phyloP scores from a whole-genome alignment of 1,139 yeast species.

The Debaryomycetaceae sp. region DNA sequence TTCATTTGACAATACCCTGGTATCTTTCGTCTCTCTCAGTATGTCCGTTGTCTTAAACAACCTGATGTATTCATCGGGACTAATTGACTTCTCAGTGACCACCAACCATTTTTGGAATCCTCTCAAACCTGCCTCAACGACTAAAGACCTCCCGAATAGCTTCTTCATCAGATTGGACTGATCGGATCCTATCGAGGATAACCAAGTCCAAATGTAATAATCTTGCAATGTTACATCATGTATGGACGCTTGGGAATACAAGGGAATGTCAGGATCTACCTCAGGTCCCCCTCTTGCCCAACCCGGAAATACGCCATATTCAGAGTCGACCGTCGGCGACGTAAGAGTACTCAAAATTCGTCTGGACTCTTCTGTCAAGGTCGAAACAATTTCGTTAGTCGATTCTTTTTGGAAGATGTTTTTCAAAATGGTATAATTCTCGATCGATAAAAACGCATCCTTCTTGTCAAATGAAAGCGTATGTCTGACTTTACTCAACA shows the following conservation, averaged over 20 bases:
- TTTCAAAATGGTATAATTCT: conserved; percentile 73
- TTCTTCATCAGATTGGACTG: conserved; percentile 63
- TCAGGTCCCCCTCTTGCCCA: conserved; percentile 32
- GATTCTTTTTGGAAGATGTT: conserved; percentile 62
- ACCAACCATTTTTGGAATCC: conserved; percentile 85
- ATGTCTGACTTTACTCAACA: conserved; percentile 55
- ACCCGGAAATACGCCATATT: conserved; percentile 39
- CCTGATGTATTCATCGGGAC: conserved; percentile 36
- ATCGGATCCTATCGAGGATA: conserved; percentile 72
- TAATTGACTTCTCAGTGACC: conserved; percentile 63
- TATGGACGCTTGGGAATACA: conserved; percentile 49
- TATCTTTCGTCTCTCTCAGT: conserved; percentile 1
- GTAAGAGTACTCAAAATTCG: conserved; percentile 61
- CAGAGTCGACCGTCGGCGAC: conserved; percentile 39
- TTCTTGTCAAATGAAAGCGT: conserved; percentile 69
- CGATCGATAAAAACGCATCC: conserved; percentile 67
- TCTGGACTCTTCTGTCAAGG: conserved; percentile 71
- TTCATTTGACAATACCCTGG: conserved; percentile 15
- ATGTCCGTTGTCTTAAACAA: conserved; percentile 15
- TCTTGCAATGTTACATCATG: conserved; percentile 75
- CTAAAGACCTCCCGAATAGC: conserved; percentile 75
- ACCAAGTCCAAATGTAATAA: conserved; percentile 90
- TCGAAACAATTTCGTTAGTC: conserved; percentile 55
- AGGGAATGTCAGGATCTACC: conserved; percentile 30
- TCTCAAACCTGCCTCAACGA: conserved; percentile 66